These are phyloP conservation scores for Leccinum huronense DNA, from an alignment of 1,284 basidiomycete species.

Conservation along the genomic window DNA sequence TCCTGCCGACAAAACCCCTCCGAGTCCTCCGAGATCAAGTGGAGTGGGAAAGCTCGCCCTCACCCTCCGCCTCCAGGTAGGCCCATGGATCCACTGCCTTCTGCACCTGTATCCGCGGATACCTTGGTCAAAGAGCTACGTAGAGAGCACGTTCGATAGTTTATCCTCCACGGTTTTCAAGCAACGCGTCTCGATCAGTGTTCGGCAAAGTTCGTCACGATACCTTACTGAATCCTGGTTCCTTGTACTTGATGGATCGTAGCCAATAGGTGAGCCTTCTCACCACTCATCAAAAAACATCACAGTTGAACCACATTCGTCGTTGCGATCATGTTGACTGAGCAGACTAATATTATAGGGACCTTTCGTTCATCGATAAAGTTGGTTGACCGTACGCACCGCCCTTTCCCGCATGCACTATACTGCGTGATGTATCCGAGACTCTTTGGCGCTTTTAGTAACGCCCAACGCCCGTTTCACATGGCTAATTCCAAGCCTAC, in stretches of 20 bases:
- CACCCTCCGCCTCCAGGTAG: slow-evolving; percentile 27
- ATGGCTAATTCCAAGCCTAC: not conserved
- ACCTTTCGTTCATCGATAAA: slow-evolving; percentile 24
- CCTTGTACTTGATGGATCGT: slow-evolving; percentile 6
- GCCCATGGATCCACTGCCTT: slow-evolving; percentile 19
- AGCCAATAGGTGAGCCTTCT: slow-evolving; percentile 14
- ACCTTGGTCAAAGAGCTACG: slow-evolving; percentile 27
- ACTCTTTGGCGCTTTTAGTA: not conserved
- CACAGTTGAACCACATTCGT: slow-evolving; percentile 7
- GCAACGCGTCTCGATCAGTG: slow-evolving; percentile 6
- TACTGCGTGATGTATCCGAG: too few relatives aligned
- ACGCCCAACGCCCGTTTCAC: not conserved
- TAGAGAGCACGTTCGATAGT: slow-evolving; percentile 17
- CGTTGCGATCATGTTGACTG: slow-evolving; percentile 12
- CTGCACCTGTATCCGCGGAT: slow-evolving; percentile 35
- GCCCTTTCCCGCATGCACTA: slow-evolving; percentile 1
- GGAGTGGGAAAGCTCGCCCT: too few relatives aligned
- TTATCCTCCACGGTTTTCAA: not conserved
- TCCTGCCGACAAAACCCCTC: too few relatives aligned
- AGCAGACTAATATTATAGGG: slow-evolving; percentile 4
- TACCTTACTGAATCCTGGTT: slow-evolving; percentile 3
- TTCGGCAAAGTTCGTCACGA: slow-evolving; percentile 24
- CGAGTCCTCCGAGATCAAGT: too few relatives aligned
- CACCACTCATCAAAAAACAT: not conserved
- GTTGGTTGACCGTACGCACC: slow-evolving; percentile 9